Evolutionary conservation across 768 basidiomycete genomes (phyloP).

Genomic region (Phaffia tasmanica): DNA sequence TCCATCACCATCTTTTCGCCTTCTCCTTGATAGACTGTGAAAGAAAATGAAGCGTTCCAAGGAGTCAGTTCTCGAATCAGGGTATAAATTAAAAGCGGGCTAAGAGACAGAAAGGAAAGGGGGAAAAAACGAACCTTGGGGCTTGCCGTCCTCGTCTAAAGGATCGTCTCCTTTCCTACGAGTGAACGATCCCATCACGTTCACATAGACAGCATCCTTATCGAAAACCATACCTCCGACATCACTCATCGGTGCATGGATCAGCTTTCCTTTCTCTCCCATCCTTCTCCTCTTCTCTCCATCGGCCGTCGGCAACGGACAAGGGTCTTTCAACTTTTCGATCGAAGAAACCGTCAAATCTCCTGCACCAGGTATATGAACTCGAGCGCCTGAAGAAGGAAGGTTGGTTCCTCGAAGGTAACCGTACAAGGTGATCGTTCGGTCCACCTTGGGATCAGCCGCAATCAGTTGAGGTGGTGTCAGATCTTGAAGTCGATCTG

Average conservation of each 20-base stretch:
- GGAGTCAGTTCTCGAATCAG: background rate
- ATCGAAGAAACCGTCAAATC: conserved; percentile 70
- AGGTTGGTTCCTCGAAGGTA: conserved; percentile 66
- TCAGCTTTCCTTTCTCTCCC: conserved; percentile 86
- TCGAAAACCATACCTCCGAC: conserved; percentile 94
- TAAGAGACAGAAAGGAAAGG: background rate
- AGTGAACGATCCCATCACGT: conserved; percentile 89
- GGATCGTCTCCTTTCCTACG: conserved; percentile 43
- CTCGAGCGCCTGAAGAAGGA: conserved; percentile 44
- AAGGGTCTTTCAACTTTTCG: conserved; percentile 75
- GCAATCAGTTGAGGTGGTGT: conserved; percentile 77
- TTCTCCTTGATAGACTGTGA: conserved; percentile 66
- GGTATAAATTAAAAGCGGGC: background rate
- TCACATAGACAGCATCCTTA: conserved; percentile 96
- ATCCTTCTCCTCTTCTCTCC: conserved; percentile 79
- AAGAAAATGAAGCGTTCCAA: conserved; percentile 13
- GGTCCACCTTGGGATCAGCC: conserved; percentile 68
- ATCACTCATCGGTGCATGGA: conserved; percentile 98
- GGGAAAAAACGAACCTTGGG: conserved; percentile 5
- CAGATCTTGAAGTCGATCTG: conserved; percentile 87
- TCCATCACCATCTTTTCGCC: conserved; percentile 98
- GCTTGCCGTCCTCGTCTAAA: conserved; percentile 48
- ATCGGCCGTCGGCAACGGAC: conserved; percentile 80
- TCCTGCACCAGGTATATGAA: conserved; percentile 91
- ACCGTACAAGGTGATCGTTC: conserved; percentile 87